A percentile compares a stretch with the other conserved stretches of the same genome.
Evolutionary conservation across 2,329 filamentous ascomycete species (phyloP).

Genomic region (Ampelomyces quisqualis): DNA sequence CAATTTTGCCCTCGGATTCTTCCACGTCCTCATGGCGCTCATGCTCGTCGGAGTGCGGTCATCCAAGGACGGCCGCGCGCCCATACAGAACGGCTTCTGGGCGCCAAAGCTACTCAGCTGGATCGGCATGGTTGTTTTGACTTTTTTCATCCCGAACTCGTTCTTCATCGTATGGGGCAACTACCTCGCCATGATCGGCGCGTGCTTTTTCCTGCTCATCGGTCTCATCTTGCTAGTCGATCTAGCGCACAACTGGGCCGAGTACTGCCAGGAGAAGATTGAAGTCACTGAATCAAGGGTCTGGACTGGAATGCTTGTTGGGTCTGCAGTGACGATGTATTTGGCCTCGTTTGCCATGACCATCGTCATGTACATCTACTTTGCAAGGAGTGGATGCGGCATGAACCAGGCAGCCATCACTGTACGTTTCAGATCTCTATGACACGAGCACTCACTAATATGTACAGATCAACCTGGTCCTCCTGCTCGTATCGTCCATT

Average conservation of each 20-base stretch:
- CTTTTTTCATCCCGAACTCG: constrained; percentile 90
- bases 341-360: constrained; percentile 89
- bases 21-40: constrained; percentile 83
- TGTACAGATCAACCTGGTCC: constrained; percentile 71
- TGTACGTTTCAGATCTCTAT: constrained; percentile 32
- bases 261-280: constrained; percentile 92
- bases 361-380: constrained; percentile 95
- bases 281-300: constrained; percentile 80
- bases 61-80: constrained; percentile 82
- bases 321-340: constrained; percentile 93
- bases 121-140: constrained; percentile 81
- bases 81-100: constrained; percentile 98
- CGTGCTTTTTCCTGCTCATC: constrained; percentile 90
- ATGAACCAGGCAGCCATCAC: constrained; percentile 98
- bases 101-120: constrained; percentile 92
- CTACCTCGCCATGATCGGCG: constrained; percentile 83
- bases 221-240: constrained; percentile 92
- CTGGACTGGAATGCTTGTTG: constrained; percentile 86
- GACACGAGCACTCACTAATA: constrained; percentile 3
- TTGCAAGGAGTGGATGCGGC: constrained; percentile 74
- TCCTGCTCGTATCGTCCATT: constrained; percentile 76
- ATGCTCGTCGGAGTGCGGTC: constrained; percentile 83
- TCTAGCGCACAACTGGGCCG: constrained; percentile 93
- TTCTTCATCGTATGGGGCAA: constrained; percentile 98
- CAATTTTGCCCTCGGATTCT: constrained; percentile 93